Evolutionary conservation across 2,329 filamentous ascomycete genomes (phyloP).

Genomic region (Acephala macrosclerotiorum): DNA sequence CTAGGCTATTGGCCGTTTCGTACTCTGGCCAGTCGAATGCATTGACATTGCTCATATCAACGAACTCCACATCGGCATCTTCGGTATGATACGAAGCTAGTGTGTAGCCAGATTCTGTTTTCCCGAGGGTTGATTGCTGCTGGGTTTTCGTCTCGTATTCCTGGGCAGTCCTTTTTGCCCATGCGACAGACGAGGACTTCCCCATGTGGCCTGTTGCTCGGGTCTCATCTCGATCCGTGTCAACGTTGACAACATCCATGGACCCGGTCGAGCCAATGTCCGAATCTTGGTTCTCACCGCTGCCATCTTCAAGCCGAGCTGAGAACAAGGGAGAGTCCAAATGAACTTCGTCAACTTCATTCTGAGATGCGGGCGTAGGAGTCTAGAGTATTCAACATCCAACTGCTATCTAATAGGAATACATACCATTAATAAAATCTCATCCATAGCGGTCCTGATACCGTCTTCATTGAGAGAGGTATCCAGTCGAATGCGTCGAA

Average conservation of each 20-base stretch:
- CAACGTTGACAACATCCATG: constrained; percentile 34
- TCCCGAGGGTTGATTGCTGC: constrained; percentile 6
- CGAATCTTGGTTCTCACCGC: constrained; percentile 26
- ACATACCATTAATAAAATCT: constrained; percentile 35
- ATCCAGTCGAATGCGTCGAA: constrained; percentile 35
- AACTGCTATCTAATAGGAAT: not conserved
- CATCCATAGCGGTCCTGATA: constrained; percentile 33
- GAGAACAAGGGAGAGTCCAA: constrained; percentile 10
- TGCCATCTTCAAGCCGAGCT: constrained; percentile 14
- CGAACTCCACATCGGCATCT: constrained; percentile 33
- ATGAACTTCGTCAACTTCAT: constrained; percentile 7
- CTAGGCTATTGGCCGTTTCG: constrained; percentile 24
- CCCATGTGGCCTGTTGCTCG: constrained; percentile 35
- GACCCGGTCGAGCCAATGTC: constrained; percentile 41
- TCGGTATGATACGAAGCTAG: constrained; percentile 36
- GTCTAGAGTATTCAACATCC: constrained; percentile 18
- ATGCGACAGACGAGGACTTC: constrained; percentile 36
- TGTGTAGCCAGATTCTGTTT: constrained; percentile 14
- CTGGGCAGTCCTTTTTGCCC: constrained; percentile 33
- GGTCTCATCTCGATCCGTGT: constrained; percentile 36
- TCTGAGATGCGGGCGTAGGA: constrained; percentile 15
- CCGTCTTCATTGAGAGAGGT: constrained; percentile 26
- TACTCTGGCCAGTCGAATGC: constrained; percentile 34
- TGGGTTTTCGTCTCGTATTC: constrained; percentile 12
- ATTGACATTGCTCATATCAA: constrained; percentile 30